These are phyloP conservation scores for Tolypocladium paradoxum DNA, from an alignment of 2,329 filamentous ascomycete species.

Conservation along the genomic window DNA sequence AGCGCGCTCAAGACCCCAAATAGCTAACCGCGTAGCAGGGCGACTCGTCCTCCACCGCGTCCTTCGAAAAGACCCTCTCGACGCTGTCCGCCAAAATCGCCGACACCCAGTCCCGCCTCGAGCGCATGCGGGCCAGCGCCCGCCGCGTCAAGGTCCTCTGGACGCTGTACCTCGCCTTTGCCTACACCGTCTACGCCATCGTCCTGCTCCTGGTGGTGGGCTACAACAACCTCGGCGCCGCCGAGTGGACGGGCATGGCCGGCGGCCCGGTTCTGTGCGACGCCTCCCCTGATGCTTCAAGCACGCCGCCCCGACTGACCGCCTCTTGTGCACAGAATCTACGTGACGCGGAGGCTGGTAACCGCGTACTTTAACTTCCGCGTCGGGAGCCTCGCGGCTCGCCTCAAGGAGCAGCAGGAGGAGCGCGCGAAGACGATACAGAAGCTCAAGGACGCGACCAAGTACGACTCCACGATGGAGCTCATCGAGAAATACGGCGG, in stretches of 20 bases:
- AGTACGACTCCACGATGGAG: conserved; percentile 89
- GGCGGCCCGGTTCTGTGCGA: conserved; percentile 69
- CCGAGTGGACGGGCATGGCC: conserved; percentile 69
- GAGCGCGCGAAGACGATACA: conserved; percentile 83
- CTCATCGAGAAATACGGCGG: conserved; percentile 90
- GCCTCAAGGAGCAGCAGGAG: conserved; percentile 63
- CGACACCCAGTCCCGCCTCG: conserved; percentile 60
- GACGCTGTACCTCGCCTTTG: conserved; percentile 84
- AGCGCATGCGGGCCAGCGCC: conserved; percentile 58
- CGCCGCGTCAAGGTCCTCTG: conserved; percentile 74
- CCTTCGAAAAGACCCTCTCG: conserved; percentile 86
- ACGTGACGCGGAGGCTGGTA: conserved; percentile 55
- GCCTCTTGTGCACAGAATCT: conserved; percentile 54
- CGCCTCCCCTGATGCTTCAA: background rate
- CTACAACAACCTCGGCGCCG: conserved; percentile 62
- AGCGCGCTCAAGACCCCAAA: background rate
- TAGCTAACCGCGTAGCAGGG: conserved; percentile 39
- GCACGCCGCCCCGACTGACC: conserved; percentile 6
- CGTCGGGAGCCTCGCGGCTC: conserved; percentile 55
- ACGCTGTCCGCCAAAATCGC: conserved; percentile 74
- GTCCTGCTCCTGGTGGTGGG: conserved; percentile 79
- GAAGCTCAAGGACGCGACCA: conserved; percentile 88
- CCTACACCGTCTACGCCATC: conserved; percentile 77
- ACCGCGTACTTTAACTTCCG: conserved; percentile 72
- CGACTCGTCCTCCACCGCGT: conserved; percentile 72